Percentiles rank a stretch among this genome's conserved stretches.
Evolutionary conservation across 345 rosid genomes (phyloP).

Genomic region (Populus ilicifolia): DNA sequence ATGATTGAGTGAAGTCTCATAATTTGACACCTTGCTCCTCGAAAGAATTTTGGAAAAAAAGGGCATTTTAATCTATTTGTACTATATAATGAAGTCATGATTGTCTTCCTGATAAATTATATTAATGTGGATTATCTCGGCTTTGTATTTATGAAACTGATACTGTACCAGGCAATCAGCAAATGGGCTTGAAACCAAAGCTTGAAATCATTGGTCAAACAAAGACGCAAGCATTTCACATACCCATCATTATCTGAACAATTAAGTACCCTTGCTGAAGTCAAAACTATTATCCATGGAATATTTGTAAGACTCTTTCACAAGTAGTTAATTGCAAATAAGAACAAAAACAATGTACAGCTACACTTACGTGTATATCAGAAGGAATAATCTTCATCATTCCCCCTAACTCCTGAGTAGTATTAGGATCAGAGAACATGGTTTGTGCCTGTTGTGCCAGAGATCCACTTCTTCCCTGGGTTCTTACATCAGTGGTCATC

Average conservation of each 20-base stretch:
- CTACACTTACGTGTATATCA: conserved; percentile 66
- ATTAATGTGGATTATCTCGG: not conserved
- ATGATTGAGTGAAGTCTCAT: not conserved
- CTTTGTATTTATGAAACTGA: not conserved
- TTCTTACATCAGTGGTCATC: conserved; percentile 32
- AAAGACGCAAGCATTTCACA: conserved; percentile 1
- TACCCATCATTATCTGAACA: not conserved
- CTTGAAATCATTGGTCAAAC: not conserved
- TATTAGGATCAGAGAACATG: conserved; percentile 45
- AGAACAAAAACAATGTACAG: not conserved
- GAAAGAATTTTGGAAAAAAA: not conserved
- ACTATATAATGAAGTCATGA: not conserved
- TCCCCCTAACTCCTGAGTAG: conserved; percentile 80
- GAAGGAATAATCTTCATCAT: conserved; percentile 87
- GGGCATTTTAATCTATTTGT: not conserved
- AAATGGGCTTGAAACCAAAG: conserved; percentile 2
- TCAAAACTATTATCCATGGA: not conserved
- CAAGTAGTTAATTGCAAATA: not conserved
- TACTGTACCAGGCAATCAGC: not conserved
- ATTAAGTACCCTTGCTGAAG: not conserved
- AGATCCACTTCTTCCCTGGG: conserved; percentile 37
- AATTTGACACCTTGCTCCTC: not conserved
- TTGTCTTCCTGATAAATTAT: not conserved
- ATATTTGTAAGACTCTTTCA: not conserved
- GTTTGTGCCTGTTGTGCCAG: conserved; percentile 41